A percentile compares a stretch with the other conserved stretches of the same genome.
These are phyloP conservation scores for Babesia sp. DNA, from an alignment of 169 alveolate genomes.

Conservation along the genomic window DNA sequence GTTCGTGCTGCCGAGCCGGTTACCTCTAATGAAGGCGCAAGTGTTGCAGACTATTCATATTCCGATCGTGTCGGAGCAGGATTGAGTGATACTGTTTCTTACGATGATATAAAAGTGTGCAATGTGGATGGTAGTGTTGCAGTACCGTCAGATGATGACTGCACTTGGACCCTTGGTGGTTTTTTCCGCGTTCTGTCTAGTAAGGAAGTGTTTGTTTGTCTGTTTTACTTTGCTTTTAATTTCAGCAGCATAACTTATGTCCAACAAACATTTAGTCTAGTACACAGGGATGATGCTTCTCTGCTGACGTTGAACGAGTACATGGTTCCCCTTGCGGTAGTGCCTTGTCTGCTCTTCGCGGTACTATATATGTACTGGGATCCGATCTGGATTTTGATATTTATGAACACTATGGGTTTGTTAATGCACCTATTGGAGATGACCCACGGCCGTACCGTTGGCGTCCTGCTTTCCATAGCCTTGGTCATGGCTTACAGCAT, in stretches of 20 bases:
- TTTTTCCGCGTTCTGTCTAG: neutral
- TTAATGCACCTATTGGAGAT: conserved; percentile 29
- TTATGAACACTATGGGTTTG: conserved; percentile 15
- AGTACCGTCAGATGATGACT: neutral
- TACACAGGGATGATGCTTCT: conserved; percentile 4
- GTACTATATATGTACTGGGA: conserved; percentile 18
- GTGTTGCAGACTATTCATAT: neutral
- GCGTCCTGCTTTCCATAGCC: conserved; percentile 24
- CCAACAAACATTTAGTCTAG: conserved; percentile 47
- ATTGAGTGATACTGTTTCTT: neutral
- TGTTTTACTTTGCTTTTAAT: conserved; percentile 46
- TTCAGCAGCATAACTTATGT: conserved; percentile 50
- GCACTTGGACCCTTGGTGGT: conserved; percentile 45
- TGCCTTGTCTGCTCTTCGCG: conserved; percentile 45
- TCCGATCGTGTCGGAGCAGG: too few species aligned
- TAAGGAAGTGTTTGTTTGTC: conserved; percentile 30
- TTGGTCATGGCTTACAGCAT: conserved; percentile 38
- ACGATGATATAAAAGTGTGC: neutral
- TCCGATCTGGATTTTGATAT: conserved; percentile 37
- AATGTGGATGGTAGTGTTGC: neutral
- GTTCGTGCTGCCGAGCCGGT: neutral
- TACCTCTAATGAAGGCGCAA: neutral
- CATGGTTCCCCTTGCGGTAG: conserved; percentile 45
- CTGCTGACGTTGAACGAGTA: conserved; percentile 50
- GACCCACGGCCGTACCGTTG: conserved; percentile 10